Conservation (phyloP, 202 grass and related monocot genomes). For the Sporobolus alterniflorus region DNA sequence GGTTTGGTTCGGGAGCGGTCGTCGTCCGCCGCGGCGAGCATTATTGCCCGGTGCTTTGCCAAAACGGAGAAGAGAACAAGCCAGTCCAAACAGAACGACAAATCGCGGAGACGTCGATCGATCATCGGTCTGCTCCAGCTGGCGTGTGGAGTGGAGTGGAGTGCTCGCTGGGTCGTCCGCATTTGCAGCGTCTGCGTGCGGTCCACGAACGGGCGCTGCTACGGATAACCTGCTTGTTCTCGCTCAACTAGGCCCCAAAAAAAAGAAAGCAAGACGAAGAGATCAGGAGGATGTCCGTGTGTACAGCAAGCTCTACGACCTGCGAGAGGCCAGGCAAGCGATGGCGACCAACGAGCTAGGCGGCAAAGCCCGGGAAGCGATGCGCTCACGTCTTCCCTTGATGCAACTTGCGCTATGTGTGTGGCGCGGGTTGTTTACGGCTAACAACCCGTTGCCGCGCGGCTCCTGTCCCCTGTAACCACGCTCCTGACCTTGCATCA, state of each 20-base stretch:
- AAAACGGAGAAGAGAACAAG: background rate
- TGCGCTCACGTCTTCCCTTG: constrained; percentile 4
- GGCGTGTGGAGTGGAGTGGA: background rate
- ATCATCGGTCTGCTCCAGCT: background rate
- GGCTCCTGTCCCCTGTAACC: constrained; percentile 32
- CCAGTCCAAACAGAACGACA: no score
- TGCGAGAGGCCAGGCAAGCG: background rate
- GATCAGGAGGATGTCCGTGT: no score
- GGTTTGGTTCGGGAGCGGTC: background rate
- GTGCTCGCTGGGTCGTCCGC: background rate
- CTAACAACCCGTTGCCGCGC: background rate
- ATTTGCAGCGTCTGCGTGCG: background rate
- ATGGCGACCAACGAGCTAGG: background rate
- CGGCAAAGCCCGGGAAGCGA: constrained; percentile 18
- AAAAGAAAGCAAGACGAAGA: background rate
- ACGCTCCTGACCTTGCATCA: constrained; percentile 16
- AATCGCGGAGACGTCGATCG: background rate
- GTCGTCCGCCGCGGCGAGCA: background rate
- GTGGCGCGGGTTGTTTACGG: constrained; percentile 6
- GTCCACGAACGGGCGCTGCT: background rate
- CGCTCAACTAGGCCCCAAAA: no score
- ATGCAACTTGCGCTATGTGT: background rate
- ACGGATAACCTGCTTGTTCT: background rate
- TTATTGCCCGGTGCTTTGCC: background rate
- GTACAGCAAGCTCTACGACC: background rate